Percentiles rank a stretch among this genome's conserved stretches.
Conservation (phyloP, 768 basidiomycete species). For the Rhodotorula paludigena region DNA sequence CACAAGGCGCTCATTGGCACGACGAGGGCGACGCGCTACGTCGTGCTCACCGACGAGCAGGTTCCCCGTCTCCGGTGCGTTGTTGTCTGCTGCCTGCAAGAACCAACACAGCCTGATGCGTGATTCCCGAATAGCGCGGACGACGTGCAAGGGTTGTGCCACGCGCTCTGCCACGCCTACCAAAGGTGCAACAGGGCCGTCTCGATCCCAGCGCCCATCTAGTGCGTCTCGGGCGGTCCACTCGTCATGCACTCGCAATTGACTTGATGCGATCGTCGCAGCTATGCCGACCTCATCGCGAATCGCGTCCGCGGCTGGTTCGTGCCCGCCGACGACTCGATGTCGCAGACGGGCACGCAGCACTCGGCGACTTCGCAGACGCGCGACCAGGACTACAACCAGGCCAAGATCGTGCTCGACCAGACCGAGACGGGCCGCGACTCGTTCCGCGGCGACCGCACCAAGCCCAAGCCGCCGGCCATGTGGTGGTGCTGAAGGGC, state of each 20-base stretch:
- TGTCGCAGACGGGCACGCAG: not conserved
- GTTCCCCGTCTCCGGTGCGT: not conserved
- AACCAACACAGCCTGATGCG: not conserved
- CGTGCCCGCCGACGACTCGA: not conserved
- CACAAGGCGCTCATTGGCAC: constrained; percentile 27
- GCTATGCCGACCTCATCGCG: constrained; percentile 30
- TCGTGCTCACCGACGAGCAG: constrained; percentile 17
- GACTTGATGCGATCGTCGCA: not conserved
- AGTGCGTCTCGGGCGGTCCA: constrained; percentile 2
- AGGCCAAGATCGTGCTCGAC: not conserved
- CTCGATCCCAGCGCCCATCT: constrained; percentile 23
- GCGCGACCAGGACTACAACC: not conserved
- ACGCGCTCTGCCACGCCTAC: constrained; percentile 5
- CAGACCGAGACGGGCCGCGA: constrained; percentile 3
- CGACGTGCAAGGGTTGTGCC: constrained; percentile 2
- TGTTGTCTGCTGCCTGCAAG: not conserved
- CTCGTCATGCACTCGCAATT: not conserved
- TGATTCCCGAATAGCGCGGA: not conserved
- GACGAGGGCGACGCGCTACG: constrained; percentile 15
- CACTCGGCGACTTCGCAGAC: not conserved
- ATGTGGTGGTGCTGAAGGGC: constrained; percentile 20
- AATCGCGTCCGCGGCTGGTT: constrained; percentile 12
- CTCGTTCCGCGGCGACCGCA: constrained; percentile 1
- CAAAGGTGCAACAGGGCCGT: constrained; percentile 33
- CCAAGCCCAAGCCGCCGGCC: not conserved